A percentile compares a stretch with the other conserved stretches of the same genome.
Evolutionary conservation across 108 stramenopile species (phyloP).

Genomic region (Cyclotella atomus): DNA sequence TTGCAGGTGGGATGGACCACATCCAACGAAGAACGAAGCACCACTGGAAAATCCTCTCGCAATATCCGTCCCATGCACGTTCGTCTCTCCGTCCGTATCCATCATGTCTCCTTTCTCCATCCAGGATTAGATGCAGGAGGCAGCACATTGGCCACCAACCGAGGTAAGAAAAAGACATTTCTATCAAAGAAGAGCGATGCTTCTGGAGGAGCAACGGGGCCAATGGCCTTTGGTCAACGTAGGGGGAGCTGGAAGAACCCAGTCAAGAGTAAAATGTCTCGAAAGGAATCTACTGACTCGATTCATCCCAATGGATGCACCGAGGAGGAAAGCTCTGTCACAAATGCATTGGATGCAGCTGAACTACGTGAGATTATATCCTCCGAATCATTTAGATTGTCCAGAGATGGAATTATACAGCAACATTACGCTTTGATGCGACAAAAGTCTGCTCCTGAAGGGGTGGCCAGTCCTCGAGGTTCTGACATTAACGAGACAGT

Average conservation of each 20-base stretch:
- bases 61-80: slow-evolving; percentile 48
- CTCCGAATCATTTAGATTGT: slow-evolving; percentile 45
- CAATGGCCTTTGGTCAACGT: slow-evolving; percentile 32
- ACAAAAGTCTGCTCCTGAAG: too few relatives aligned
- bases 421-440: slow-evolving; percentile 45
- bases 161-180: background rate
- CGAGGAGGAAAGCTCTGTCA: too few relatives aligned
- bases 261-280: too few relatives aligned
- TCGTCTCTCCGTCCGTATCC: slow-evolving; percentile 42
- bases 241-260: slow-evolving; percentile 39
- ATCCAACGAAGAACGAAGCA: too few relatives aligned
- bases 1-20: too few relatives aligned
- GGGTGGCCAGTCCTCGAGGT: background rate
- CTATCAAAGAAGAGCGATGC: background rate
- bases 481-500: slow-evolving; percentile 2
- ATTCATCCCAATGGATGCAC: too few relatives aligned
- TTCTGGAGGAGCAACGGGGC: slow-evolving; percentile 13
- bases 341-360: slow-evolving; percentile 15
- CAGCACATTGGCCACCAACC: background rate
- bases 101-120: slow-evolving; percentile 48
- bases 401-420: slow-evolving; percentile 53
- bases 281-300: too few relatives aligned
- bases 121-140: slow-evolving; percentile 40
- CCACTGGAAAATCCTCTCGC: too few relatives aligned
- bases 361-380: slow-evolving; percentile 37